Base-by-base conservation (phyloP, 78 protist species). In the Dictyostelium discoideum region DNA sequence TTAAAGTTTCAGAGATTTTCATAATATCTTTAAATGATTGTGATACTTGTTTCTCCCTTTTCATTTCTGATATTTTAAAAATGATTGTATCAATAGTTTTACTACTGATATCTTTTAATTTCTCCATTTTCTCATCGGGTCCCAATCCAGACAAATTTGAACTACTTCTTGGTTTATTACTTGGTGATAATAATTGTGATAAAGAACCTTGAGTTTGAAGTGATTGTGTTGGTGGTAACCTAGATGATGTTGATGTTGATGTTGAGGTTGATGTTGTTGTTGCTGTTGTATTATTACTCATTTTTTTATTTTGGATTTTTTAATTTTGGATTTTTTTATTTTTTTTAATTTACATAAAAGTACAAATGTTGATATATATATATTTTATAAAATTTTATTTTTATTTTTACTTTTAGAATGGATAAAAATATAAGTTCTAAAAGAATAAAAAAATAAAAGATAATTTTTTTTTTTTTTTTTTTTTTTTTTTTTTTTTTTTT, bases 1-100 rank as follows among this genome's bases (percentile, higher is more conserved):
- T 80, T 1, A 90, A 22, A 7, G 83, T 39, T 57, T 90, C 95
- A 22, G 95, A 63, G 7, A 90, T 90, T 50, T 82, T 90, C 95
- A 90, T 90, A 6, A 90, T 73, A 16, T 90, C 95, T 50, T 82
- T 90, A 72, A 90, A 90, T 7, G 95, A 82, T 48, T 82, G 95
- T 65, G 63, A 86, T 11, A 90, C 84, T 32, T 90, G 87, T 50
- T 90, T 90, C 57, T 90, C 95, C 37, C 95, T 40, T 37, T 90
- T 90, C 95, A 90, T 90, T 48, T 90, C 95, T 26, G 80, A 48
- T 5, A 90, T 82, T 54, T 90, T 90, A 13, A 82, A 82, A 9
- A 90, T 90, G 24, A 90, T 82, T 7, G 69, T 42, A 54, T 90
- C 95, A 29, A 90, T 90, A 3, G 95, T 90, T 78, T 90, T 90